Evolutionary conservation across 305 asterid genomes (phyloP).

Genomic region (Solanum aculeatissimum): DNA sequence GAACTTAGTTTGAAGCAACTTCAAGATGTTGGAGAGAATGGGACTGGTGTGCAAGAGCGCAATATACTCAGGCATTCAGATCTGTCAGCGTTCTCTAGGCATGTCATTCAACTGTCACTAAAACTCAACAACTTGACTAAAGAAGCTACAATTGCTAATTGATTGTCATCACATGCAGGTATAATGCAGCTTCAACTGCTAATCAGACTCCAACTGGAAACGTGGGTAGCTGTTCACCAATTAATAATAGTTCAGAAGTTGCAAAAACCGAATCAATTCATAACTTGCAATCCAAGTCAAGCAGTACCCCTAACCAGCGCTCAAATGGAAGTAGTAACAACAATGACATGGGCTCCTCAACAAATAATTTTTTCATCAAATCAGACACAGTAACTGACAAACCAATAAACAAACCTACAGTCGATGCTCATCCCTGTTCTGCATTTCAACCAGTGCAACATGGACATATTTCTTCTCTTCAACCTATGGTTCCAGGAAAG

Average conservation of each 20-base stretch:
- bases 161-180: constrained; percentile 17
- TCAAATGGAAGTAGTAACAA: constrained; percentile 42
- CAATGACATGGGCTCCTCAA: constrained; percentile 45
- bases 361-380: constrained; percentile 25
- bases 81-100: constrained; percentile 45
- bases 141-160: not conserved
- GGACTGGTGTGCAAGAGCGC: constrained; percentile 23
- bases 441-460: constrained; percentile 25
- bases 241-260: constrained; percentile 28
- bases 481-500: constrained; percentile 12
- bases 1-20: constrained; percentile 27
- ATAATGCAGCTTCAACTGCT: constrained; percentile 21
- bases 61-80: constrained; percentile 33
- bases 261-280: constrained; percentile 26
- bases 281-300: constrained; percentile 21
- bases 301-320: constrained; percentile 26
- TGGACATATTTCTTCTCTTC: constrained; percentile 13
- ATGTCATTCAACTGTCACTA: not conserved
- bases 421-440: constrained; percentile 10
- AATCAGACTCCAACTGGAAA: constrained; percentile 30
- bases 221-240: constrained; percentile 35
- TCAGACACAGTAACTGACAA: constrained; percentile 14
- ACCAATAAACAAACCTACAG: constrained; percentile 5
- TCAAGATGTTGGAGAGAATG: constrained; percentile 21
- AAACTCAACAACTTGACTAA: not conserved